Conservation (phyloP, 306 rosid species). For the Sophora flavescens region DNA sequence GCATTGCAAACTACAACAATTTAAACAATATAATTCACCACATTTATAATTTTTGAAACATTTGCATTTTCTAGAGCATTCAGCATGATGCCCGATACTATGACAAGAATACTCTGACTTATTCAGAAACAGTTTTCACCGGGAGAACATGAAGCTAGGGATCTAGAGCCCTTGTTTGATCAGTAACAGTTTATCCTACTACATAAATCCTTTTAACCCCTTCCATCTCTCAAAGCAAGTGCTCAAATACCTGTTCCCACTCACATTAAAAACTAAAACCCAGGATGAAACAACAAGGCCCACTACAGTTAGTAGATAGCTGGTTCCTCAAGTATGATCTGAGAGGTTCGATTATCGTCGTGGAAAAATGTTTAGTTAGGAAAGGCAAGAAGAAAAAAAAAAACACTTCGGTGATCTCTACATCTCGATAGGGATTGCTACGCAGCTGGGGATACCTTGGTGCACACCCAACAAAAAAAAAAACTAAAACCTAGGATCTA, state of each 20-base stretch:
- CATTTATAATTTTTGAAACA: not conserved
- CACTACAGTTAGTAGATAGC: too few relatives aligned
- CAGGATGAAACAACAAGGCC: too few relatives aligned
- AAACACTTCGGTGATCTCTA: too few relatives aligned
- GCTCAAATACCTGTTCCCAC: not conserved
- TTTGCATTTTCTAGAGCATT: not conserved
- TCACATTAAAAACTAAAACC: not conserved
- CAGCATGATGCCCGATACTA: not conserved
- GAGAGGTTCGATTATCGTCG: too few relatives aligned
- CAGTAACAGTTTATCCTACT: not conserved
- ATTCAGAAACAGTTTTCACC: not conserved
- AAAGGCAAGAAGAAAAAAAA: too few relatives aligned
- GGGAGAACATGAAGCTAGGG: not conserved
- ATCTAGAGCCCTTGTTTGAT: not conserved
- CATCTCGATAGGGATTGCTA: too few relatives aligned
- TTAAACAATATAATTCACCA: not conserved
- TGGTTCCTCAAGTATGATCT: too few relatives aligned
- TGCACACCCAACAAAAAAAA: too few relatives aligned
- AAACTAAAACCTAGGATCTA: too few relatives aligned
- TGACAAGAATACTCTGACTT: not conserved
- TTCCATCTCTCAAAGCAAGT: not conserved
- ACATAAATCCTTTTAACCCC: not conserved
- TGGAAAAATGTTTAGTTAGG: too few relatives aligned
- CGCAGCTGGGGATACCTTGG: too few relatives aligned
- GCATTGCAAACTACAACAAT: not conserved